These are phyloP conservation scores for Zygoascus biomembranicola DNA, from an alignment of 805 yeast species.

Conservation along the genomic window DNA sequence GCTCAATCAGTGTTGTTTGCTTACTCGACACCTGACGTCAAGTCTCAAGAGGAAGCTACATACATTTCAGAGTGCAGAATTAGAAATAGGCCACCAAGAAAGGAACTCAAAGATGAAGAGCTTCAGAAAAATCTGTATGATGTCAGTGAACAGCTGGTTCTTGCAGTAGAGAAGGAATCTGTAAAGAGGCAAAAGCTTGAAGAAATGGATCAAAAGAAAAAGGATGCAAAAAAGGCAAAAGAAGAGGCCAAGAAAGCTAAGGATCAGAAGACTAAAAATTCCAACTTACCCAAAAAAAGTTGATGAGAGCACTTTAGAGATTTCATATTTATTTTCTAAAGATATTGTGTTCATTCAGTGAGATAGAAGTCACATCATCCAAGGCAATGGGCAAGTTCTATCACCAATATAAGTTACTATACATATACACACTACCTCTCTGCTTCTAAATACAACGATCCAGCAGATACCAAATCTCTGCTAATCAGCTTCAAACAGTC, in stretches of 20 bases:
- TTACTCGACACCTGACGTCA: slow-evolving; percentile 59
- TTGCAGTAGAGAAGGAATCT: slow-evolving; percentile 55
- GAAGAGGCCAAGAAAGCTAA: not conserved
- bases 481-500: slow-evolving; percentile 77
- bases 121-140: slow-evolving; percentile 49
- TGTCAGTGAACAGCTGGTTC: slow-evolving; percentile 48
- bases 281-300: not conserved
- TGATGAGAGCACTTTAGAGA: not conserved
- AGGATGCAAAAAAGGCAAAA: not conserved
- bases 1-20: slow-evolving; percentile 70
- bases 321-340: not conserved
- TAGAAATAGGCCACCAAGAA: slow-evolving; percentile 42
- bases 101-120: slow-evolving; percentile 54
- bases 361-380: too few species aligned
- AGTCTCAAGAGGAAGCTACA: slow-evolving; percentile 33
- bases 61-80: slow-evolving; percentile 64
- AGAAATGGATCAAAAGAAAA: slow-evolving; percentile 16
- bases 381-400: not conserved
- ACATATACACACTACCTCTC: not conserved
- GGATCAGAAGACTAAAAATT: slow-evolving; percentile 4
- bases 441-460: slow-evolving; percentile 63
- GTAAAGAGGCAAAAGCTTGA: slow-evolving; percentile 55
- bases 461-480: slow-evolving; percentile 95
- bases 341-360: not conserved
- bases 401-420: not conserved